Evolutionary conservation across 371 early-diverging fungal species (phyloP).

Genomic region (Mucor circinelloides): DNA sequence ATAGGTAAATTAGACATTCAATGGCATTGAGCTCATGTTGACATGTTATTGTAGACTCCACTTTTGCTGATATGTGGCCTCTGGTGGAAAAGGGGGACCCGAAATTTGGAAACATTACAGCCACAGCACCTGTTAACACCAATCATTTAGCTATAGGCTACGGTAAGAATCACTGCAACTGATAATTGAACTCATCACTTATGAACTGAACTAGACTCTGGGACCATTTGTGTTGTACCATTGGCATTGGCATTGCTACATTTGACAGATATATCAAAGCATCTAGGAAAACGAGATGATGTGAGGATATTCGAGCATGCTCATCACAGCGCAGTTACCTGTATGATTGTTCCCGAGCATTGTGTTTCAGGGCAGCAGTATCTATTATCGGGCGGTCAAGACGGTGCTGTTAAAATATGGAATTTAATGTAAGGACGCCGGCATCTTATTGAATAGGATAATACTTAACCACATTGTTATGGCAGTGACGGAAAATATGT

Average conservation of each 20-base stretch:
- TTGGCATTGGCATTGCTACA: slow-evolving; percentile 50
- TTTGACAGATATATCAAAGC: slow-evolving; percentile 30
- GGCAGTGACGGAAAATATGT: slow-evolving; percentile 62
- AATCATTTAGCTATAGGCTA: slow-evolving; percentile 60
- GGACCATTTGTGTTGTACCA: slow-evolving; percentile 54
- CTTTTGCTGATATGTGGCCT: slow-evolving; percentile 41
- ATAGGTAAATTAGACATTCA: neutral
- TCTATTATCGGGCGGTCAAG: slow-evolving; percentile 64
- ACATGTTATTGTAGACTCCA: neutral
- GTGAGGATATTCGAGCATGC: slow-evolving; percentile 43
- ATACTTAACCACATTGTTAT: neutral
- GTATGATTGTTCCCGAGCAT: slow-evolving; percentile 58
- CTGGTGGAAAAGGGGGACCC: slow-evolving; percentile 26
- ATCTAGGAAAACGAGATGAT: slow-evolving; percentile 21
- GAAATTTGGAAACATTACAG: slow-evolving; percentile 44
- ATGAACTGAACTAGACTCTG: slow-evolving; percentile 41
- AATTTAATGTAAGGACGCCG: slow-evolving; percentile 61
- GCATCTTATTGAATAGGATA: neutral
- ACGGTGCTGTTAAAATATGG: slow-evolving; percentile 80
- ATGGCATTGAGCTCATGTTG: neutral
- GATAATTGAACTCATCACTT: neutral
- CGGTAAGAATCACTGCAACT: slow-evolving; percentile 30
- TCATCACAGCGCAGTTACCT: slow-evolving; percentile 59
- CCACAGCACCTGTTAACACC: slow-evolving; percentile 53
- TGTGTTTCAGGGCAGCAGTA: slow-evolving; percentile 52